Base-by-base conservation (phyloP, 768 basidiomycete species). In the Rhodotorula babjevae region DNA sequence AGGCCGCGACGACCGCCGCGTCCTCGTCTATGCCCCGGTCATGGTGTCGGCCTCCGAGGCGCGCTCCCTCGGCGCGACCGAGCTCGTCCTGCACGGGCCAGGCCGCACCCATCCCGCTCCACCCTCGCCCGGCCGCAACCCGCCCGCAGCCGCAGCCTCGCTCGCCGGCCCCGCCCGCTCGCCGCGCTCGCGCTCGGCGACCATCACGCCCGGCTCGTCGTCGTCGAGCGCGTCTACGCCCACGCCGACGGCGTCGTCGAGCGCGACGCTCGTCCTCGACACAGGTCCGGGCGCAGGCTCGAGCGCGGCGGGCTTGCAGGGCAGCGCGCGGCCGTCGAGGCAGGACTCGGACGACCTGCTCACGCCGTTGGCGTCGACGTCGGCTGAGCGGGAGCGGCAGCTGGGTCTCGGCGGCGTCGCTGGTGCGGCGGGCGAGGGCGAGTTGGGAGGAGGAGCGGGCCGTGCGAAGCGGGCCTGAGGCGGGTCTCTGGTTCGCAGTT, bases 21-120 rank as follows among this genome's bases (percentile, higher is more conserved):
- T 66, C 31, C 55, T 74, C 42, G 73, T 74, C 27, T 74, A 74
- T 23, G 62, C 65, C 0, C 73, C 73, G 3, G 73, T 74, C 33
- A 53, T 67, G 62, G 67, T 74, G 52, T 57, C 65, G 10, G 36
- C 66, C 14, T 69, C 70, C 29, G 68, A 74, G 61, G 73, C 73
- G 12, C 61, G 69, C 23, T 46, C 52, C 0, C 33, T 52, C 27
- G 65, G 68, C 46, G 73, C 73, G 19, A 61, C 50, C 15, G 73
- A 74, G n/a, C 36, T 71, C 10, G 60, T 68, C 61, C 61, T 61
- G 12, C 57, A 56, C 31, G 29, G 27, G 25, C 42, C 46, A 3
- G 42, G 29, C 11, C 46, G 61, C 6, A 42, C 42, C 47, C 2
- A 15, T 42, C 56, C n/a, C n/a, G n/a, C n/a, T 0, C 19, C 65